Evolutionary conservation across 345 rosid species (phyloP).

Genomic region (Odontarrhena argentea): DNA sequence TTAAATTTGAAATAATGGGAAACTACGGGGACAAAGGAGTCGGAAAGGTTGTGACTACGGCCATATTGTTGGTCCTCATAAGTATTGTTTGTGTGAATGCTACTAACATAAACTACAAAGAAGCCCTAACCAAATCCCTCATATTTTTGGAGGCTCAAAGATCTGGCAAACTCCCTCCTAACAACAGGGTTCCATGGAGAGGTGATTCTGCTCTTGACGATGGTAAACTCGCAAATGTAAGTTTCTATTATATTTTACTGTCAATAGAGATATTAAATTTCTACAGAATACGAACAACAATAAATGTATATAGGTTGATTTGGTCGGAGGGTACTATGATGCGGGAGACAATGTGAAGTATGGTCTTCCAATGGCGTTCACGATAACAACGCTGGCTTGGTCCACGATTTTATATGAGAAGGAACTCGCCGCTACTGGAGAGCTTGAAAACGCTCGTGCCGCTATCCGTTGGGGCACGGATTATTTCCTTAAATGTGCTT

Average conservation of each 20-base stretch:
- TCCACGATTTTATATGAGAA: slow-evolving; percentile 51
- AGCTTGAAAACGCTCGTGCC: slow-evolving; percentile 47
- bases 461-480: slow-evolving; percentile 95
- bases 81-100: slow-evolving; percentile 45
- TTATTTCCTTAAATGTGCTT: slow-evolving; percentile 72
- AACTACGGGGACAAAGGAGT: slow-evolving; percentile 25
- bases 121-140: slow-evolving; percentile 69
- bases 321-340: slow-evolving; percentile 86
- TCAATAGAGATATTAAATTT: neutral
- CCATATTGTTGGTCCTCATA: slow-evolving; percentile 49
- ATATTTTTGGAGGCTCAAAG: slow-evolving; percentile 90
- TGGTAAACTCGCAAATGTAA: slow-evolving; percentile 66
- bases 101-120: slow-evolving; percentile 54
- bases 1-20: slow-evolving; percentile 21
- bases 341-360: slow-evolving; percentile 92
- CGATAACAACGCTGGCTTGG: slow-evolving; percentile 82
- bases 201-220: slow-evolving; percentile 88
- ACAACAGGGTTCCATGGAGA: slow-evolving; percentile 72
- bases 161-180: slow-evolving; percentile 80
- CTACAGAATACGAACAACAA: neutral
- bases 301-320: slow-evolving; percentile 54
- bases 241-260: slow-evolving; percentile 8
- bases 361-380: slow-evolving; percentile 92
- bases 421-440: slow-evolving; percentile 59
- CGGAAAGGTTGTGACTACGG: slow-evolving; percentile 16